phyloP scores from a whole-genome alignment of 345 rosid genomes.

The Xanthoceras sorbifolium region DNA sequence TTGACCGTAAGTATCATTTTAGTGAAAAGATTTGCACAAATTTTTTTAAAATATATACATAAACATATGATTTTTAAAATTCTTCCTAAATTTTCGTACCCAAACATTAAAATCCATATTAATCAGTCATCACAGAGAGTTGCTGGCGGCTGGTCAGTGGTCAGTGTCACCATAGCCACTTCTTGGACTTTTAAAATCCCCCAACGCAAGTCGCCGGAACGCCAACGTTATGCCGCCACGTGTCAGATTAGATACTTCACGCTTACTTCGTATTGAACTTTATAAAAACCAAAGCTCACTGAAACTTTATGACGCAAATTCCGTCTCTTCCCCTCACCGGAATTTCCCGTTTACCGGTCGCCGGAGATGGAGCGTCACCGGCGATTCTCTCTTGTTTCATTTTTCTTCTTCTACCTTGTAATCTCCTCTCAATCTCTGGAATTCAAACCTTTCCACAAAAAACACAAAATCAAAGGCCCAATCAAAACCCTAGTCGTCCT shows the following conservation, averaged over 20 bases:
- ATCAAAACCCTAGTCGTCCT: conserved; percentile 87
- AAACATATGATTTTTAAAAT: too few relatives aligned
- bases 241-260: background rate
- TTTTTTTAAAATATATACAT: too few relatives aligned
- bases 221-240: background rate
- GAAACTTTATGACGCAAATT: conserved; percentile 3
- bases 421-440: conserved; percentile 58
- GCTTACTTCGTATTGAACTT: background rate
- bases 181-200: background rate
- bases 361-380: conserved; percentile 45
- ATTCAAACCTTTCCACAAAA: conserved; percentile 28
- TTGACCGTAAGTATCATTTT: too few relatives aligned
- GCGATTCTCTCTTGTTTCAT: conserved; percentile 30
- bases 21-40: too few relatives aligned
- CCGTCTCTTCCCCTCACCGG: background rate
- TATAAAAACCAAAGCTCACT: background rate
- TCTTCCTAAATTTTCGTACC: too few relatives aligned
- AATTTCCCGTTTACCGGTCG: conserved; percentile 3
- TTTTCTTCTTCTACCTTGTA: conserved; percentile 50
- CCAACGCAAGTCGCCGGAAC: background rate
- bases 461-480: conserved; percentile 71
- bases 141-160: too few relatives aligned
- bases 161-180: background rate
- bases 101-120: too few relatives aligned
- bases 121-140: too few relatives aligned